Evolutionary conservation across 768 basidiomycete species (phyloP), one percentile per base, ranked within the genome.

Genomic region (Multifurca ochricompacta): DNA sequence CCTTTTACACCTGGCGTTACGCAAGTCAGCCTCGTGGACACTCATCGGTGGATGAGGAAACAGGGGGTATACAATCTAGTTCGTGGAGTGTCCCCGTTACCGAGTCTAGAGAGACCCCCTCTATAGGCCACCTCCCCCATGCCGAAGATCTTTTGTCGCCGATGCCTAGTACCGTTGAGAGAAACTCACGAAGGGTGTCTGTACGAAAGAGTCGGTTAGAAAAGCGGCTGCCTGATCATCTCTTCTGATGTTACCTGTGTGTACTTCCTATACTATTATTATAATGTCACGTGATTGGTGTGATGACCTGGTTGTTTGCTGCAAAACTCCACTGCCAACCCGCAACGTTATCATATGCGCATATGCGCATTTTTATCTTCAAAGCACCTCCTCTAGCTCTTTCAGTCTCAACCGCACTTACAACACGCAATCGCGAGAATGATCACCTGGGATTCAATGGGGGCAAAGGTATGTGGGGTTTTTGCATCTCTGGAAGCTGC

Each of bases 1-100:
- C 68, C 67, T 64, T 72, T 54, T 64, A 73, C 39, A 70, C 68
- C 60, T 69, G 71, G 48, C 68, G 70, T 19, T 66, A 67, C 3
- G 66, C 65, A 35, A 57, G 51, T 28, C 43, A 18, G 35, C 54
- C 48, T 16, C 44, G 27, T 27, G 23, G 13, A 44, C 28, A 36
- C 11, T 25, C 23, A 16, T 34, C 13, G 36, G n/a, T 4, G 11
- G 44, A 45, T 36, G 43, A 45, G 32, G 58, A 51, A 59, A 23
- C 25, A 25, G 42, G 31, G 42, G 18, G n/a, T 8, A 19, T 6
- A 40, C 37, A 34, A 19, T 44, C 37, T n/a, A 8, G 43, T 4
- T 51, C 21, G 10, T 31, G 2, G 36, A n/a, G 16, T n/a, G 25
- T 27, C 14, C 30, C 30, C 1, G 36, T 30, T 21, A n/a, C 3